Conservation (phyloP, 2,329 filamentous ascomycete genomes). For the Chrysosporium queenslandicum region DNA sequence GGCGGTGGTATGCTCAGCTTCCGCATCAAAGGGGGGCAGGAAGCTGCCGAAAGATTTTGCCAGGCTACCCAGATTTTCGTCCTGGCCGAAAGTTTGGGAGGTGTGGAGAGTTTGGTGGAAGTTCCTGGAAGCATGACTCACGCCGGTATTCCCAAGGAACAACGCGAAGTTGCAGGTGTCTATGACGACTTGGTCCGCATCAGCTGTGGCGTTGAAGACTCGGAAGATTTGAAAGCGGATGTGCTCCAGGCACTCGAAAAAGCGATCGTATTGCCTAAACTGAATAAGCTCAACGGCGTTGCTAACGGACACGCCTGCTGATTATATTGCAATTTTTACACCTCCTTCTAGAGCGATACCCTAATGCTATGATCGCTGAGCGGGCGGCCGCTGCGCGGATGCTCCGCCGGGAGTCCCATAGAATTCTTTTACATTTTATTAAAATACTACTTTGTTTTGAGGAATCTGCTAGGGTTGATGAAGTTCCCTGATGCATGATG, state of each 20-base stretch:
- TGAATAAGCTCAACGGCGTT: slow-evolving; percentile 28
- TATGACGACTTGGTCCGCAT: slow-evolving; percentile 89
- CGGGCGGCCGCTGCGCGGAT: not conserved
- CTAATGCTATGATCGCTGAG: not conserved
- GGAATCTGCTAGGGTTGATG: not conserved
- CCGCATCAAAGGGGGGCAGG: slow-evolving; percentile 76
- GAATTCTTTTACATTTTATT: not conserved
- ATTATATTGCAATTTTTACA: not conserved
- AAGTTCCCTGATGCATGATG: not conserved
- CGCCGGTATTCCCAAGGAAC: slow-evolving; percentile 80
- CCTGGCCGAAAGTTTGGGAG: slow-evolving; percentile 82
- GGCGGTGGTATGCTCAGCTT: slow-evolving; percentile 97
- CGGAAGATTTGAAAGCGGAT: slow-evolving; percentile 71
- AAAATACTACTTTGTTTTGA: no score
- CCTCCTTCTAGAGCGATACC: not conserved
- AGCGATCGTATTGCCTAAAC: slow-evolving; percentile 50
- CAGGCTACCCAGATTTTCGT: slow-evolving; percentile 82
- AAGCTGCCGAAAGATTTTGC: slow-evolving; percentile 86
- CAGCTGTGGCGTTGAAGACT: slow-evolving; percentile 90
- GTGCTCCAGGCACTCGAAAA: slow-evolving; percentile 71
- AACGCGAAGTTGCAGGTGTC: slow-evolving; percentile 85
- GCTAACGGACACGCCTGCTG: slow-evolving; percentile 13
- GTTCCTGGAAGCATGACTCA: slow-evolving; percentile 95
- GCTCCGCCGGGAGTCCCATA: not conserved
- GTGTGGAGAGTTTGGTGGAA: slow-evolving; percentile 85